Percentiles rank a stretch among this genome's conserved stretches.
Evolutionary conservation across 768 basidiomycete genomes (phyloP).

Genomic region (Tremella mesenterica): DNA sequence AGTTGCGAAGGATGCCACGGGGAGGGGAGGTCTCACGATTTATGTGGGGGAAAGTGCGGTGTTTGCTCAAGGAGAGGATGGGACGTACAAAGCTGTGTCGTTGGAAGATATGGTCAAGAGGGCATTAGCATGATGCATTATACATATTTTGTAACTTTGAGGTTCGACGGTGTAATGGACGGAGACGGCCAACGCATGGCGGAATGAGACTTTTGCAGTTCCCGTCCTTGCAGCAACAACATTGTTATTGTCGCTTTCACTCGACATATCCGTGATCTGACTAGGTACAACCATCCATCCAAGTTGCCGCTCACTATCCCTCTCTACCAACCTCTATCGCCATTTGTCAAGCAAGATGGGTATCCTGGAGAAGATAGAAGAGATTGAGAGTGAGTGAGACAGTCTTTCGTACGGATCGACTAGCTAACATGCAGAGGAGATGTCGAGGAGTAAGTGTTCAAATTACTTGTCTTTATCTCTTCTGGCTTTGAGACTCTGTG

Average conservation of each 20-base stretch:
- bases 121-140: constrained; percentile 19
- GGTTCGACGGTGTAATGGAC: no score
- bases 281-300: background rate
- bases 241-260: no score
- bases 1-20: constrained; percentile 67
- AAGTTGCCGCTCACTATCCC: background rate
- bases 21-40: constrained; percentile 75
- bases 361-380: constrained; percentile 94
- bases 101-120: constrained; percentile 76
- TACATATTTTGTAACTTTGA: no score
- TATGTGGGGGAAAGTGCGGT: constrained; percentile 91
- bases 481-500: background rate
- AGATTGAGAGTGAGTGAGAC: constrained; percentile 73
- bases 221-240: no score
- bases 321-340: background rate
- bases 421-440: constrained; percentile 63
- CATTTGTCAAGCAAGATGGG: constrained; percentile 73
- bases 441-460: constrained; percentile 74
- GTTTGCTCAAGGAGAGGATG: constrained; percentile 59
- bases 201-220: no score
- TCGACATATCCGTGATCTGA: no score
- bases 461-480: background rate
- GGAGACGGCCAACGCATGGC: no score
- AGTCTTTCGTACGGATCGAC: background rate
- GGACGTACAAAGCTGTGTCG: constrained; percentile 60